These are phyloP conservation scores for Aspergillus kassunensis DNA, from an alignment of 495 filamentous ascomycete genomes.

Conservation along the genomic window DNA sequence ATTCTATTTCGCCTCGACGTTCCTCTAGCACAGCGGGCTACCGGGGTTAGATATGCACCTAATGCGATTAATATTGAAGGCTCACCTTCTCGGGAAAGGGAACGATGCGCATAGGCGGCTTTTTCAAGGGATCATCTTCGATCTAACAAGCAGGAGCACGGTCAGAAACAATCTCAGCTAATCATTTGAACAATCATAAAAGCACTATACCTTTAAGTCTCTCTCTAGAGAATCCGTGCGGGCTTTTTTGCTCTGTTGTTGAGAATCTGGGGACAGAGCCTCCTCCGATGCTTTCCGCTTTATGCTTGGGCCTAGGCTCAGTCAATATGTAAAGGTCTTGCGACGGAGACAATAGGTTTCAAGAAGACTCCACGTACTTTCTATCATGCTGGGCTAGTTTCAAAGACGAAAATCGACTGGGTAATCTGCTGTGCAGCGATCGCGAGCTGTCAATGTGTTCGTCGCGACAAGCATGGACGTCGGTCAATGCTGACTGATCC, in stretches of 20 bases:
- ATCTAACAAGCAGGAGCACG: constrained; percentile 10
- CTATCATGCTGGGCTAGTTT: constrained; percentile 10
- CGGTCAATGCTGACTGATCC: constrained; percentile 5
- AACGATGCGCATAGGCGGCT: constrained; percentile 51
- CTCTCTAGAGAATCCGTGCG: constrained; percentile 52
- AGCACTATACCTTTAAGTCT: constrained; percentile 38
- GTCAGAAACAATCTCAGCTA: neutral
- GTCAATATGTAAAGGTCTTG: constrained; percentile 1
- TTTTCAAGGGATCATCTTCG: constrained; percentile 32
- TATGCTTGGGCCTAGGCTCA: constrained; percentile 38
- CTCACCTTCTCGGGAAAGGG: constrained; percentile 81
- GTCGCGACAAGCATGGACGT: neutral
- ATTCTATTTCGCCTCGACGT: constrained; percentile 92
- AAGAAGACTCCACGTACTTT: constrained; percentile 15
- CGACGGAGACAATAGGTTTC: neutral
- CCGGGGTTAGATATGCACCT: constrained; percentile 1
- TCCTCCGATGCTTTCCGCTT: constrained; percentile 81
- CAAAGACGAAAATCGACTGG: neutral
- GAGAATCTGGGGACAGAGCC: constrained; percentile 53
- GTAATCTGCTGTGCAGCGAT: neutral
- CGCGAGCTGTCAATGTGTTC: constrained; percentile 8
- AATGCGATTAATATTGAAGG: constrained; percentile 1
- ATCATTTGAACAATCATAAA: neutral
- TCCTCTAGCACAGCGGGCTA: constrained; percentile 91
- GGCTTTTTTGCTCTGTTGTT: constrained; percentile 56